Base-by-base conservation (phyloP, 1,284 basidiomycete genomes). In the Ustilago hordei region DNA sequence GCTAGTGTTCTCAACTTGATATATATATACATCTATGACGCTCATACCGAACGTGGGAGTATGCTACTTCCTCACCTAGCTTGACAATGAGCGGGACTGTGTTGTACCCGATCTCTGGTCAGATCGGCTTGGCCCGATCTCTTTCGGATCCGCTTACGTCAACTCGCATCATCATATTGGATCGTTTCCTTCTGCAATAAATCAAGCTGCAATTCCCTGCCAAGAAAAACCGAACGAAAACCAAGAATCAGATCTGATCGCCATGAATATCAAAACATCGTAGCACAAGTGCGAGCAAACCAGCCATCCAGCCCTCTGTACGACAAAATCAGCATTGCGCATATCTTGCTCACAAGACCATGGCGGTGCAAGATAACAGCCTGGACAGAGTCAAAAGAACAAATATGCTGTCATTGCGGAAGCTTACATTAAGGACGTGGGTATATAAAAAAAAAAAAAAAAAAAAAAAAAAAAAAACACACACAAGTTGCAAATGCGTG, bases 331-430 rank as follows among this genome's bases (percentile, higher is more conserved):
- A 11, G 6, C 39, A 15, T 17, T 17, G 39, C 15, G 39, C 39
- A 17, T 0, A 17, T 1, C 39, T 7, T 38, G 5, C 36, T 38
- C 36, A 38, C 5, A 0, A 13, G 35, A 23, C 9, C 36, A 39
- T 23, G 35, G 41, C 19, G 12, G 55, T 17, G 8, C 8, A 32
- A 4, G 28, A 0, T 45, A 19, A 19, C n/a, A 45, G 23, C 23
- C 43, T 8, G 15, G 43, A 7, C 7, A 8, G n/a, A 45, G 43
- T 19, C n/a, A 11, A 45, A 15, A 11, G 43, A 45, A 45, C 11
- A 19, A 15, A 45, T 5, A 45, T 50, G 48, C 48, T 50, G 48
- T 50, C 31, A 50, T 50, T 50, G 28, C 48, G 28, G 15, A 31
- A 15, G 48, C 48, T 23, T 50, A 50, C 48, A 50, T 31, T 8